Evolutionary conservation across 163 green algal species (phyloP), one percentile per base, ranked within the genome.

Genomic region (Chloromonas sp.): DNA sequence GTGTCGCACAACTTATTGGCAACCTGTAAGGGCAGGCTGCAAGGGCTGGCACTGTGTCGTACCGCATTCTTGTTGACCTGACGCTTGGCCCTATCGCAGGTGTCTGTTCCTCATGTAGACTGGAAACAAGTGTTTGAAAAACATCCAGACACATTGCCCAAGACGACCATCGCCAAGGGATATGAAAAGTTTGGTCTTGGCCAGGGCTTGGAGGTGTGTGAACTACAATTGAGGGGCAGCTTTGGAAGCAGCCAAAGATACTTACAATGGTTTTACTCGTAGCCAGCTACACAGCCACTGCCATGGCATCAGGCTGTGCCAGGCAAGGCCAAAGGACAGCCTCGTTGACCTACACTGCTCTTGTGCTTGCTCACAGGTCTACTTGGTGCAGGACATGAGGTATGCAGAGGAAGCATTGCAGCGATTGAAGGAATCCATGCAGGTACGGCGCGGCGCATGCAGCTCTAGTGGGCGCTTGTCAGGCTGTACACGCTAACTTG

Each of bases 401-500:
- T 79, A 90, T 76, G 71, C 92, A 59, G 74, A 81, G 14, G 82
- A 85, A 14, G 91, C 89, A 0, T 66, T 94, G 74, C 58, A 61
- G 62, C 70, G 66, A 78, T 85, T 93, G 58, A 84, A 81, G n/a
- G 85, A 81, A 60, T 89, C 85, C 71, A 94, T 92, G 89, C 79
- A 86, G 80, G 87, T 89, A 60, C 0, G 83, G 13, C 71, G 13
- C 13, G 11, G 71, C n/a, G 36, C 36, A 36, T 36, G 36, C 36
- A 36, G 36, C 36, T 36, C 36, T 36, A 36, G 36, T 36, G 36
- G 36, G 36, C 36, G 36, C 36, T 36, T 36, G 36, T 36, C 36
- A 36, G 36, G 36, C 36, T 36, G 36, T 36, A 36, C 36, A 36
- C 36, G 36, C 36, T 36, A 36, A 36, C 36, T 36, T 36, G 36